Base-by-base conservation (phyloP, 257 asterid genomes). In the Paraleonurus japonicus region DNA sequence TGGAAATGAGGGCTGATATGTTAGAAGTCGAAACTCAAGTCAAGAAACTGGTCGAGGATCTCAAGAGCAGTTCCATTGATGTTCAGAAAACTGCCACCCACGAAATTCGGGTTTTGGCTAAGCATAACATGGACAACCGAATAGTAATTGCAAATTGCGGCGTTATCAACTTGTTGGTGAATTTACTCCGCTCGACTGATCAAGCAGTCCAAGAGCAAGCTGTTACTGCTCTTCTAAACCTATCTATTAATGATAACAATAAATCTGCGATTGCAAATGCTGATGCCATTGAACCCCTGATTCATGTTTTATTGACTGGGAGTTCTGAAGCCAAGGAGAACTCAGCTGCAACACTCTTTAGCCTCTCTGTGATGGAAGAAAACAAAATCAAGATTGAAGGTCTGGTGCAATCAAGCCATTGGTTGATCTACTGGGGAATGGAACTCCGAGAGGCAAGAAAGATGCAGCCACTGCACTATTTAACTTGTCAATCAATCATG, bases 361-460 rank as follows among this genome's bases (percentile, higher is more conserved):
- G 95, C 83, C 94, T 92, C 72, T 89, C 98, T 3, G 96, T 82
- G 72, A 82, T 85, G 53, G 94, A 85, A 76, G 98, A 86, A 64
- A 89, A 86, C 81, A 92, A 85, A 78, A 37, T 82, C 13, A 83
- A 83, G 89, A 92, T 92, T 28, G 98, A 67, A 80, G 87, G 63
- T 89, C 96, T 0, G 89, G 92, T 39, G 97, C 96, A 19, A 84
- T 92, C 80, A 67, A 87, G 80, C 95, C 93, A 62, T 80, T 92
- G 76, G 98, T 89, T 67, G 95, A 89, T 73, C 80, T 92, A 60
- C 79, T 92, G 65, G 96, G 95, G 35, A 76, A 85, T 65, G 96
- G 98, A 77, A 89, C 95, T 67, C 98, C 96, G 2, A 82, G 95
- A 72, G 95, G 96, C 43, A 89, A 88, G 89, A 92, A 82, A 82